Base-by-base conservation (phyloP, 2,329 filamentous ascomycete genomes). In the Diatrype stigma region DNA sequence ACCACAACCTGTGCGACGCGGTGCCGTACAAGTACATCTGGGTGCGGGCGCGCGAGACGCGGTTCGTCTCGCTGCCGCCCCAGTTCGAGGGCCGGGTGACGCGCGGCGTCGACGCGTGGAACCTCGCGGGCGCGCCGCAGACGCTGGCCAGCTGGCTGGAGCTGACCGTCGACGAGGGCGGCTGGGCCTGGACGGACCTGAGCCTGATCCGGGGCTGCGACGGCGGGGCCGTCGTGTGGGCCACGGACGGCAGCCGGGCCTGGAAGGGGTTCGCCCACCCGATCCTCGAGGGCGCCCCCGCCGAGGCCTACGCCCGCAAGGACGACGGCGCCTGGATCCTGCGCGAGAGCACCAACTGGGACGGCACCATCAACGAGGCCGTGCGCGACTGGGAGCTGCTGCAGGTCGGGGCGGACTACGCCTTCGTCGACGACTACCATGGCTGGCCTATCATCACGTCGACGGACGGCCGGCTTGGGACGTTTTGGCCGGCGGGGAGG, bases 151-250 rank as follows among this genome's bases (percentile, higher is more conserved):
- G 62, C 5, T 64, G 63, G 63, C 55, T 64, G 32, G 61, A 65
- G 52, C 42, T 65, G 23, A 57, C 53, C 28, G 55, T 58, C 45
- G 59, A 63, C 56, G 19, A 44, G 21, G 45, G 55, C 40, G 57
- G 55, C 40, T 48, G 54, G 23, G 57, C 51, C 42, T 65, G 61
- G 60, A 56, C 46, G 17, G 63, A 65, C 23, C 55, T 64, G 7
- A 62, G 58, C n/a, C 49, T 64, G n/a, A 65, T 65, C 46, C 54
- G 62, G 6, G 62, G 62, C 38, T 62, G 59, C 50, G 62, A 65
- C 46, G 63, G 63, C 28, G 51, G 47, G 17, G 51, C 55, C 12
- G 21, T 62, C 47, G 50, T 59, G 16, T 60, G 56, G 56, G 50
- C 56, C 19, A 46, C 51, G 22, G 61, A 64, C 42, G 54, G 55